phyloP scores from a whole-genome alignment of 2,329 filamentous ascomycete genomes.

The Claviceps monticola region DNA sequence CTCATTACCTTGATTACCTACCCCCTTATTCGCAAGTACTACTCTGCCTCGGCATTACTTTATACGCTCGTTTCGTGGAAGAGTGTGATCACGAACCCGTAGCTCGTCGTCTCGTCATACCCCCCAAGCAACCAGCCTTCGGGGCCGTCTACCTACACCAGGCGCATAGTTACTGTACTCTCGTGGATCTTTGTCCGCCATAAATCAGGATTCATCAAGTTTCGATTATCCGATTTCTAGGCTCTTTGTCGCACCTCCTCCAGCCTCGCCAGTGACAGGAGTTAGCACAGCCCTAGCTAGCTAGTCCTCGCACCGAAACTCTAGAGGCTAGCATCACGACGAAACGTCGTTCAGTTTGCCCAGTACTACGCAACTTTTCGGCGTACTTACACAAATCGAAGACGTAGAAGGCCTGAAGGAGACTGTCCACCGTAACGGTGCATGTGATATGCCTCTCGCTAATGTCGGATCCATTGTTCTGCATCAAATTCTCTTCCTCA shows the following conservation, averaged over 20 bases:
- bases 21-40: background rate
- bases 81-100: background rate
- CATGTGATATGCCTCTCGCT: constrained; percentile 32
- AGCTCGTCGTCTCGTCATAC: background rate
- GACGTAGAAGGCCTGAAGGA: background rate
- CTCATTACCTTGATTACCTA: background rate
- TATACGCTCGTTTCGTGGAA: background rate
- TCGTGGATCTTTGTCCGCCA: background rate
- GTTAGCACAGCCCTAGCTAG: background rate
- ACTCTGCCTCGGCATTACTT: background rate
- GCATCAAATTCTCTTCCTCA: constrained; percentile 38
- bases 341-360: background rate
- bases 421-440: background rate
- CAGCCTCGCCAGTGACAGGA: background rate
- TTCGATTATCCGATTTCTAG: background rate
- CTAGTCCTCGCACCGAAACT: background rate
- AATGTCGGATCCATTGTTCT: constrained; percentile 38
- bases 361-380: background rate
- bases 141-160: background rate
- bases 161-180: background rate
- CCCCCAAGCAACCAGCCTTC: background rate
- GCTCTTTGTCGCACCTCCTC: background rate
- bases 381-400: background rate
- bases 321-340: background rate
- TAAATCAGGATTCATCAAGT: background rate